Evolutionary conservation across 306 rosid species (phyloP).

Genomic region (Comarum palustre): DNA sequence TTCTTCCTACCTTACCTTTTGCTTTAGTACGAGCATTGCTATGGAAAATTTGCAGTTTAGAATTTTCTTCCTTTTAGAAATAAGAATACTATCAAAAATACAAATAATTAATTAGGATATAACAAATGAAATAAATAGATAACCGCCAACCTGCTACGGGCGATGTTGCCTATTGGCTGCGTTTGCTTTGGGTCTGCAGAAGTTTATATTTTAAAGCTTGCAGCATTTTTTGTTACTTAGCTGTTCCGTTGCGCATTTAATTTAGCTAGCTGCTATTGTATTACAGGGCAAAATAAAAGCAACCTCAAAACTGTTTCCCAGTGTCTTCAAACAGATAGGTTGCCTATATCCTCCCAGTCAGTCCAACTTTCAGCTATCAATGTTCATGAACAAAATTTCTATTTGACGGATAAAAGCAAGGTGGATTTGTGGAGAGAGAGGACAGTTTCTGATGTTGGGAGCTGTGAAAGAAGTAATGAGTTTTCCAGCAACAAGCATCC

Average conservation of each 20-base stretch:
- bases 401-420: slow-evolving; percentile 43
- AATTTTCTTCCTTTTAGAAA: neutral
- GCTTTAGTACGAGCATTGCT: neutral
- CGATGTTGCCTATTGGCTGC: slow-evolving; percentile 1
- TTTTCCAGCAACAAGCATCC: slow-evolving; percentile 41
- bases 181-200: neutral
- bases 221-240: slow-evolving; percentile 11
- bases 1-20: neutral
- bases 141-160: neutral
- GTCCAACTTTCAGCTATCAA: slow-evolving; percentile 42
- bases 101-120: neutral
- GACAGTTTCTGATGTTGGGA: slow-evolving; percentile 47
- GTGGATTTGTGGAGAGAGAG: slow-evolving; percentile 50
- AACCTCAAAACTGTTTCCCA: slow-evolving; percentile 41
- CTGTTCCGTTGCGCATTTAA: neutral
- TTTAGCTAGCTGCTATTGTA: slow-evolving; percentile 24
- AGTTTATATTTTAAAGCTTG: slow-evolving; percentile 4
- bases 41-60: neutral
- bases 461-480: slow-evolving; percentile 45
- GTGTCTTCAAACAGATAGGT: slow-evolving; percentile 48
- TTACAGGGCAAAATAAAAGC: slow-evolving; percentile 59
- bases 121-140: slow-evolving; percentile 12
- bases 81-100: neutral
- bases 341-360: slow-evolving; percentile 44
- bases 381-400: slow-evolving; percentile 45